Conservation (phyloP, 495 filamentous ascomycete species). For the Daldinia decipiens region DNA sequence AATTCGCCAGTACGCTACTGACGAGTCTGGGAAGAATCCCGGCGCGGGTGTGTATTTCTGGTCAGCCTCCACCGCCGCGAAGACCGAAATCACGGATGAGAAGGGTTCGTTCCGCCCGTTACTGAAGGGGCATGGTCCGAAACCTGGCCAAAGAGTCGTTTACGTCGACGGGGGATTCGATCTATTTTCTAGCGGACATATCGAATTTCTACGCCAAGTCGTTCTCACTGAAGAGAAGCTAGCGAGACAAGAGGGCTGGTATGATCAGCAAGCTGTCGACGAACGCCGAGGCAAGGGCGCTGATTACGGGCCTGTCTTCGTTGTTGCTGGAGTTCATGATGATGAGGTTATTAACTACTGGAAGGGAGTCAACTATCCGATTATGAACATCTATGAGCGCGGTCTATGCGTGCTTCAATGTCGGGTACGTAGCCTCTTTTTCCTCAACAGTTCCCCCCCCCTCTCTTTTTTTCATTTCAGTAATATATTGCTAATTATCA, state of each 20-base stretch:
- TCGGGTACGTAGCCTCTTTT: slow-evolving; percentile 64
- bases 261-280: slow-evolving; percentile 66
- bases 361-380: slow-evolving; percentile 98
- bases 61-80: slow-evolving; percentile 65
- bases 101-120: slow-evolving; percentile 70
- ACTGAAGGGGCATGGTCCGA: slow-evolving; percentile 71
- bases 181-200: slow-evolving; percentile 95
- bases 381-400: slow-evolving; percentile 99
- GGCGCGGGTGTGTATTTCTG: slow-evolving; percentile 85
- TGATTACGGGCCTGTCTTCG: slow-evolving; percentile 82
- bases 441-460: neutral
- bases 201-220: slow-evolving; percentile 88
- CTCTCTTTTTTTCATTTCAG: slow-evolving; percentile 8
- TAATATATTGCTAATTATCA: slow-evolving; percentile 20
- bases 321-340: slow-evolving; percentile 92
- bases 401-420: slow-evolving; percentile 96
- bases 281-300: slow-evolving; percentile 70
- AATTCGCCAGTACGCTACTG: slow-evolving; percentile 85
- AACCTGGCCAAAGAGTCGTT: slow-evolving; percentile 82
- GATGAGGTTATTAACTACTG: slow-evolving; percentile 93
- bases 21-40: slow-evolving; percentile 75
- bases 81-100: slow-evolving; percentile 58
- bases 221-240: slow-evolving; percentile 73
- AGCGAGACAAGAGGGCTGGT: slow-evolving; percentile 76
- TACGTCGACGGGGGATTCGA: slow-evolving; percentile 98